Conservation (phyloP, 2,329 filamentous ascomycete species). For the Stagonosporopsis tanaceti region DNA sequence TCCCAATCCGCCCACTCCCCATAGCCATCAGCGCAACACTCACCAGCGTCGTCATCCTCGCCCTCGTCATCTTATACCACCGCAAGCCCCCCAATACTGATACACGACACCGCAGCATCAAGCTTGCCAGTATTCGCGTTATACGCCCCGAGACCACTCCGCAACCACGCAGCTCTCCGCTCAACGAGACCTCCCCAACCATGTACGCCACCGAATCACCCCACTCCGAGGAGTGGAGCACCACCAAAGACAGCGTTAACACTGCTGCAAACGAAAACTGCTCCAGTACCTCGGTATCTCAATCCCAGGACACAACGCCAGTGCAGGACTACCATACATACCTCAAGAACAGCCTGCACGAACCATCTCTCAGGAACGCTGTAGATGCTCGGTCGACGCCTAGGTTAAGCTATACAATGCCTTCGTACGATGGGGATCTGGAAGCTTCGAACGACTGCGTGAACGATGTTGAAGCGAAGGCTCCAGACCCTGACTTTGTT, state of each 20-base stretch:
- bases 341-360: background rate
- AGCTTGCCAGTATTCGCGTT: background rate
- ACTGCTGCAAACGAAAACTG: background rate
- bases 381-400: background rate
- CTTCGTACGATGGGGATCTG: background rate
- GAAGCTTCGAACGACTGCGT: background rate
- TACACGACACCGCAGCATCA: background rate
- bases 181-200: background rate
- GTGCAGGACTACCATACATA: background rate
- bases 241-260: background rate
- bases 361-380: background rate
- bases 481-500: background rate
- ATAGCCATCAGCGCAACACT: constrained; percentile 16
- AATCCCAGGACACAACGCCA: background rate
- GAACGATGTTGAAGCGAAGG: background rate
- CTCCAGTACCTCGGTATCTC: background rate
- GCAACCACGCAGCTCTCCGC: background rate
- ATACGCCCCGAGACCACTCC: background rate
- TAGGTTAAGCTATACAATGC: background rate
- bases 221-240: background rate
- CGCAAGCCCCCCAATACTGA: background rate
- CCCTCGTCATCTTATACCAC: constrained; percentile 4
- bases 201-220: background rate
- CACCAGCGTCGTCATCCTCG: constrained; percentile 5
- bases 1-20: constrained; percentile 3